These are phyloP conservation scores for Acidomyces sp. DNA, from an alignment of 495 filamentous ascomycete genomes.

Conservation along the genomic window DNA sequence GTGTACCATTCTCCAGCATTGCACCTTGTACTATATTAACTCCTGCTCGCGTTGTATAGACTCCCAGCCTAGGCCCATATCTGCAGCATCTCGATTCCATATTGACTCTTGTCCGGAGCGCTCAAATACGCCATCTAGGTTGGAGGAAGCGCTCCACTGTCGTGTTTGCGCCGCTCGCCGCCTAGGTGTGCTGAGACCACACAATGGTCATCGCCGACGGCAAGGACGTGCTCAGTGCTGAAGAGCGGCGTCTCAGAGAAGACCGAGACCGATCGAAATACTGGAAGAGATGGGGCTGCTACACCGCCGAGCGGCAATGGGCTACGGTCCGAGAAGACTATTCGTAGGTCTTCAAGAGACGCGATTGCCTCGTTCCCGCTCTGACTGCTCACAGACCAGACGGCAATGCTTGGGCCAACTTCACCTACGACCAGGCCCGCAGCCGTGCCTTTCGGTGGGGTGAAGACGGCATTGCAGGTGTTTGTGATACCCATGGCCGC, in stretches of 20 bases:
- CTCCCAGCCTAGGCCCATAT: no score
- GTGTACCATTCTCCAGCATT: no score
- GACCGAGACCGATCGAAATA: conserved; percentile 67
- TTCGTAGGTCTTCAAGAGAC: conserved; percentile 41
- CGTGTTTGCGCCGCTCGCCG: no score
- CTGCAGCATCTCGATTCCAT: no score
- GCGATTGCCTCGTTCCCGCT: conserved; percentile 19
- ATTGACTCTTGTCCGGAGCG: no score
- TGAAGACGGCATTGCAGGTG: conserved; percentile 92
- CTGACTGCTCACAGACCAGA: conserved; percentile 39
- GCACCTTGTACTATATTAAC: no score
- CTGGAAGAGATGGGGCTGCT: conserved; percentile 92
- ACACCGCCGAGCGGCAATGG: conserved; percentile 72
- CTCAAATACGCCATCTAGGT: no score
- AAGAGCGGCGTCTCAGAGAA: conserved; percentile 79
- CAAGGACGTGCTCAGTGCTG: conserved; percentile 68
- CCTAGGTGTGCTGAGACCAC: neutral
- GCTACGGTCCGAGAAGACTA: conserved; percentile 95
- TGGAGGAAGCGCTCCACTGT: no score
- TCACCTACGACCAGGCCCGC: conserved; percentile 80
- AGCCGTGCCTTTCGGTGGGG: conserved; percentile 87
- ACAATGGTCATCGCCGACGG: conserved; percentile 78
- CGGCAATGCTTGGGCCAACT: conserved; percentile 95
- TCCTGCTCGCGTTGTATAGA: no score
- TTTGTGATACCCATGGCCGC: conserved; percentile 77